Evolutionary conservation across 306 rosid genomes (phyloP), one percentile per base, ranked within the genome.

Genomic region (Rubus parviflorus): DNA sequence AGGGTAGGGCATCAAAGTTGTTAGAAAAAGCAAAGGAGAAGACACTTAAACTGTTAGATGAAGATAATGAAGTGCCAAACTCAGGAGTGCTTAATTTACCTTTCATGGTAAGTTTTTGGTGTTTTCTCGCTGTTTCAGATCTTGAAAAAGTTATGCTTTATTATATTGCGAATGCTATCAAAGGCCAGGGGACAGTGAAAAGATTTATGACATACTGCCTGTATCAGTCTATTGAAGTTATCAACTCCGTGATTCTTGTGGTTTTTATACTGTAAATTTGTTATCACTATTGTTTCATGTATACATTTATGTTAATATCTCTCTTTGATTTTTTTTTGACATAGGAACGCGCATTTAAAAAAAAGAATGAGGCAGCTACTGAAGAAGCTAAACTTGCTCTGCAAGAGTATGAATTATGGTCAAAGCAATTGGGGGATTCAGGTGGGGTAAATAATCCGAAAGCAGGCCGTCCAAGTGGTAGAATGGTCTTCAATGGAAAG

Each of bases 71-170:
- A 83, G 86, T 82, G 79, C 96, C 97, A 54, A 81, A 83, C 64
- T 84, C 97, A 1, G 99, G 99, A 81, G 66, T 95, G 83, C 92
- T 89, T 73, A 84, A 93, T 51, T 90, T 95, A 62, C 93, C 95
- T 76, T 95, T 95, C 86, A 92, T 95, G 97, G 99, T 92, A 88
- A 80, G 64, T 38, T 70, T 78, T 75, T 75, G 66, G 51, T 23
- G 49, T 54, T 80, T 81, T 73, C 78, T 78, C 38, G 41, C 76
- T 73, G 15, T 47, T 57, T 75, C 11, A 17, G 17, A 19, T 75
- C 52, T 68, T 43, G 73, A 60, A 7, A 62, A 63, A 37, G 17
- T 37, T 49, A 2, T 17, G 35, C 75, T 17, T 72, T 51, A 51
- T 37, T 53, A 71, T 71, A 11, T 70, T 54, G 17, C 53, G 67